Conservation (phyloP, 148 eudicot genomes). For the Rhododendron vialii region DNA sequence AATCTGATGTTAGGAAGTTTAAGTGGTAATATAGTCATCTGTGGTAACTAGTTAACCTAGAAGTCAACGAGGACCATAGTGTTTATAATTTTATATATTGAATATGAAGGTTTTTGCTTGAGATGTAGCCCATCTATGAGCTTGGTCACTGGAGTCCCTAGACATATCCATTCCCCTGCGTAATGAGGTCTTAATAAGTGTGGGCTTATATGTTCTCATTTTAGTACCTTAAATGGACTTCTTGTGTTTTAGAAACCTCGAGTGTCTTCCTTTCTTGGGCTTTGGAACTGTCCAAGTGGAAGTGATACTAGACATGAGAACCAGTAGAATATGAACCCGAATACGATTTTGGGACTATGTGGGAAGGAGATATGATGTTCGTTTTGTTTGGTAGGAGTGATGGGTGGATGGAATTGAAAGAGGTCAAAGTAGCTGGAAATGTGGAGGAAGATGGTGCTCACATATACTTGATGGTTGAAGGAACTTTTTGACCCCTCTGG, state of each 20-base stretch:
- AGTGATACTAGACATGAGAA: not conserved
- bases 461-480: not conserved
- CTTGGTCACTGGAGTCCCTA: not conserved
- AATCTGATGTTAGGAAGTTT: not conserved
- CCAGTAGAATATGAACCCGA: not conserved
- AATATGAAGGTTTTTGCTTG: not conserved
- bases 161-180: not conserved
- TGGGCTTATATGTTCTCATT: not conserved
- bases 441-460: not conserved
- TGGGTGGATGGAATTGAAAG: not conserved
- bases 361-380: not conserved
- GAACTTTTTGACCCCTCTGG: not conserved
- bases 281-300: not conserved
- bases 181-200: not conserved
- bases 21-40: not conserved
- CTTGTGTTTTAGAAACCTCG: not conserved
- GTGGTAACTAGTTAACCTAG: not conserved
- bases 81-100: not conserved
- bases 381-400: not conserved
- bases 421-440: not conserved
- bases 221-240: not conserved
- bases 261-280: not conserved
- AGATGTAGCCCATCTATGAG: not conserved
- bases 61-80: not conserved
- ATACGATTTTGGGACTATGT: not conserved